Base-by-base conservation (phyloP, 176 grass and related monocot species). In the Tillandsia leiboldiana region DNA sequence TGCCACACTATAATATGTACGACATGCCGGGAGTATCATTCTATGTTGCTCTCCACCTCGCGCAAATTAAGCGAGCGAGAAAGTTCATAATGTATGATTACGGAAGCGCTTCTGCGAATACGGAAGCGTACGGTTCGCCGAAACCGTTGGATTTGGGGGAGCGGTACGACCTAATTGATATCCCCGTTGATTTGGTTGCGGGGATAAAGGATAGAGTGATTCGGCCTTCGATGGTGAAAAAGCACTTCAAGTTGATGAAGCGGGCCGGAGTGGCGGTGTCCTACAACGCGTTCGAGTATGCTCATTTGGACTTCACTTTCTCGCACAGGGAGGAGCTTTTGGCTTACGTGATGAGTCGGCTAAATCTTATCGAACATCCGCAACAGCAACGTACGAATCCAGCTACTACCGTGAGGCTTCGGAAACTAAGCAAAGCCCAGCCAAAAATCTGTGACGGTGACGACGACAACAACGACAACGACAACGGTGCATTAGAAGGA, bases 11-110 rank as follows among this genome's bases (percentile, higher is more conserved):
- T 66, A 96, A 96, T 78, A 96, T 96, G 86, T 87, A 96, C 76
- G 92, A 96, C 76, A 96, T 96, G 92, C 92, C 92, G 15, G 92
- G 93, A 53, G 89, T 97, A 17, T 97, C 93, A 10, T 89, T 97
- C 72, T 86, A 87, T 70, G 93, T 97, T 8, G 86, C 80, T 8
- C 75, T 97, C 70, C 93, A 97, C 77, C 88, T 97, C 50, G 82
- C 93, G 3, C 93, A 97, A 69, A 92, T 97, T 49, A 97, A 92
- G 79, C 83, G 71, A 72, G 64, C 83, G 10, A 87, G 79, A 69
- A 92, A 54, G 23, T 97, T 97, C 57, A 81, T 88, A 79, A 97
- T 97, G 93, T 97, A 87, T 67, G 93, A 97, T 59, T 92, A 97
- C 50, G 93, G 93, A 56, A 92, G 83, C 59, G 64, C 74, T 8